Base-by-base conservation (phyloP, 768 basidiomycete genomes). In the Filobasidium wieringae region DNA sequence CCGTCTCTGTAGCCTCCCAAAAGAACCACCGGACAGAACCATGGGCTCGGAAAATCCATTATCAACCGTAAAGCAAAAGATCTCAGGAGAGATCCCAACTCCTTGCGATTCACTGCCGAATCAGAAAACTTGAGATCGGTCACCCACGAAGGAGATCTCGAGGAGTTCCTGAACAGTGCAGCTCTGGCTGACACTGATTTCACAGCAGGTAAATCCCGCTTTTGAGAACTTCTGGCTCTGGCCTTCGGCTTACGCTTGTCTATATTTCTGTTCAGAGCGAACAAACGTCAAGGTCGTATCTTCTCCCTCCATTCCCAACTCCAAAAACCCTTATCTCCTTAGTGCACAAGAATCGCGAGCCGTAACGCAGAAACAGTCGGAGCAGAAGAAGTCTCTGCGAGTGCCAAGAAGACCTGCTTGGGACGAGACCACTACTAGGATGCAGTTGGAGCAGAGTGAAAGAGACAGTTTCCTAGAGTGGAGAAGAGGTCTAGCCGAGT, bases 131-230 rank as follows among this genome's bases (percentile, higher is more conserved):
- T 99, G 34, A 82, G 84, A 69, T 96, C 93, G 0, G 84, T 99
- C 22, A 99, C 95, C 0, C 92, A 97, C 75, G 93, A 99, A 76
- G 78, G 83, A 55, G 91, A 96, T 77, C 78, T 99, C 19, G 91
- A 96, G 64, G 93, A 92, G 74, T 99, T 99, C 72, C 75, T 99
- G 55, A 92, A 82, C 68, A 95, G 88, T 12, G 95, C 95, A 9
- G 87, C 90, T 66, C 77, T 99, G 55, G 95, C 95, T 14, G 93
- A 86, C 51, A 87, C 87, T 11, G 89, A 99, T 66, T 99, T 99
- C 69, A 88, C 89, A 17, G 93, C 93, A 33, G 93, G 92, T 93
- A 59, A 33, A 81, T 63, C 5, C n/a, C n/a, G n/a, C n/a, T n/a
- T n/a, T n/a, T n/a, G n/a, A n/a, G n/a, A n/a, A n/a, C n/a, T 9